Evolutionary conservation across 164 flowering plant genomes (phyloP), one percentile per base, ranked within the genome.

Genomic region (Magnolia sinica): DNA sequence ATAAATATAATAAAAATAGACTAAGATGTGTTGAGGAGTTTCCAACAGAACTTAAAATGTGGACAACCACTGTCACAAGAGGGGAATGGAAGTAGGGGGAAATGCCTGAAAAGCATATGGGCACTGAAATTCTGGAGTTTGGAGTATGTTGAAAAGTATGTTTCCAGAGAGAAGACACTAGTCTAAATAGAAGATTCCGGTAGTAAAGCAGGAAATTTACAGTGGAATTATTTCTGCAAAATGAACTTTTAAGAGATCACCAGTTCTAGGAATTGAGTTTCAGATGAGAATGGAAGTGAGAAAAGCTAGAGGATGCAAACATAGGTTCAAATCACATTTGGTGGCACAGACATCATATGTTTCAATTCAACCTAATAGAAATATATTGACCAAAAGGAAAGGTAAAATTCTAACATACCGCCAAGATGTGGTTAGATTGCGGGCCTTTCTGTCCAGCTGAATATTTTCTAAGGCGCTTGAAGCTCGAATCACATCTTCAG

Each of bases 371-470:
- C 52, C 1, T 2, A 63, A 63, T 64, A 58, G 18, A 55, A 73
- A 7, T 19, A 55, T 14, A 20, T 20, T 18, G 20, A 6, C 7
- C n/a, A 13, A 4, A 1, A 55, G 18, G 61, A 55, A 13, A 50
- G 45, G 29, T 68, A 50, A 3, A 50, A 27, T 7, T 7, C 63
- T 67, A 75, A 52, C 87, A 59, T 74, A 96, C 99, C 98, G 82
- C 99, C 98, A 96, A 67, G 99, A 92, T 64, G 93, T 74, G 7
- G 97, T 89, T n/a, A 94, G 83, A 86, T 91, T 91, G 22, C 98
- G 88, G 75, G 99, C 92, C 87, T 96, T 96, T 80, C 99, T 88
- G 76, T 96, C 98, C 87, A 96, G 80, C 80, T 96, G 98, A 75
- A 96, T 90, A 81, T 92, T 96, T 83, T 96, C 97, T 79, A 96